Evolutionary conservation across 139 green algal species (phyloP).

Genomic region (Micromonas commoda): DNA sequence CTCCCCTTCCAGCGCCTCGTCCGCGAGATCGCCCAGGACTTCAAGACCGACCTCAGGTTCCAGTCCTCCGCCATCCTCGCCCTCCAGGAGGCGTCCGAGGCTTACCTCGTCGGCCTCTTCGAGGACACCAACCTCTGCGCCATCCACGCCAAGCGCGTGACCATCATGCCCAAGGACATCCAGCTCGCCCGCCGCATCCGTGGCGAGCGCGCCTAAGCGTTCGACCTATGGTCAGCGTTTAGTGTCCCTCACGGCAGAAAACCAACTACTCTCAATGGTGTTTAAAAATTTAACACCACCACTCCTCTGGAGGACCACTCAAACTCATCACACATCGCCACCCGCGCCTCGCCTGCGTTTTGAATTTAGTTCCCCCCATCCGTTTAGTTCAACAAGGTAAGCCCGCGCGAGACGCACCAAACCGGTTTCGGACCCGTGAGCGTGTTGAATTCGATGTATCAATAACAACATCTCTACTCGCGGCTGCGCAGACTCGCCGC

Average conservation of each 20-base stretch:
- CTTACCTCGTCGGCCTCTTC: slow-evolving; percentile 97
- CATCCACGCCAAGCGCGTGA: slow-evolving; percentile 95
- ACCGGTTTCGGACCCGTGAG: too few species aligned
- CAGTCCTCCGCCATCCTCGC: slow-evolving; percentile 85
- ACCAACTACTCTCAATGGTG: slow-evolving; percentile 3
- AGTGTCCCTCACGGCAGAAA: background rate
- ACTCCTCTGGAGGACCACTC: background rate
- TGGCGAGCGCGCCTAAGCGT: slow-evolving; percentile 52
- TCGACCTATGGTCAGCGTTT: background rate
- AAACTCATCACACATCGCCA: too few species aligned
- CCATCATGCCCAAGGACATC: slow-evolving; percentile 96
- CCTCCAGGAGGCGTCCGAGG: slow-evolving; percentile 93
- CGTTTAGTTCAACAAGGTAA: too few species aligned
- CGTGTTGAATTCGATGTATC: too few species aligned
- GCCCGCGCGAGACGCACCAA: too few species aligned
- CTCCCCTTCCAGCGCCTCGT: slow-evolving; percentile 71
- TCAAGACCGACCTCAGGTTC: slow-evolving; percentile 96
- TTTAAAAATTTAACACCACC: slow-evolving; percentile 5
- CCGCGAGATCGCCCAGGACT: slow-evolving; percentile 69
- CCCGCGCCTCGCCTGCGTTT: too few species aligned
- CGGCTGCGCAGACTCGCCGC: too few species aligned
- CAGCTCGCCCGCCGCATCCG: slow-evolving; percentile 85
- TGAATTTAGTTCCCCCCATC: too few species aligned
- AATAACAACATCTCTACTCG: too few species aligned
- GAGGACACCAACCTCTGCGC: slow-evolving; percentile 96